These are phyloP conservation scores for Aurantiochytrium sp. DNA, from an alignment of 108 stramenopile genomes.

Conservation along the genomic window DNA sequence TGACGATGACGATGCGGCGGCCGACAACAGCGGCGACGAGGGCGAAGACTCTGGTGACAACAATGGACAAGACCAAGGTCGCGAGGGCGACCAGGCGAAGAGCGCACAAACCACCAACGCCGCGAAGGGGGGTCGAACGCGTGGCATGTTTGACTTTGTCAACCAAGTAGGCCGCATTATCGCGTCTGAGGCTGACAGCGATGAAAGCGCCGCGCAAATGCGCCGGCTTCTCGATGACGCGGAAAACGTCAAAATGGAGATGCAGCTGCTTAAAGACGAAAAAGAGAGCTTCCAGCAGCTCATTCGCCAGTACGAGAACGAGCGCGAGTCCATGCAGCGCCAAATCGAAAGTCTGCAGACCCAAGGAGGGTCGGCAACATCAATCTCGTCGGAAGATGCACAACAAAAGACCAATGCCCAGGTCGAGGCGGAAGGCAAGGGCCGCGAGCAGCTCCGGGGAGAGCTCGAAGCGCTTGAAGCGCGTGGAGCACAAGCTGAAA, in stretches of 20 bases:
- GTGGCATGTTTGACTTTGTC: not conserved
- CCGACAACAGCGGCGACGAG: not conserved
- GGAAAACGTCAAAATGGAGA: not conserved
- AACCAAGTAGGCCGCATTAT: not conserved
- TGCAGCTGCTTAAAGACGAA: not conserved
- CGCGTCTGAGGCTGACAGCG: not conserved
- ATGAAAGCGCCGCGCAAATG: not conserved
- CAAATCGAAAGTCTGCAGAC: not conserved
- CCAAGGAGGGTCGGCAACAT: not conserved
- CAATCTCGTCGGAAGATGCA: not conserved
- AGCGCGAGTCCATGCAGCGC: not conserved
- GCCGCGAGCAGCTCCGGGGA: not conserved
- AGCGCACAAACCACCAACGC: not conserved
- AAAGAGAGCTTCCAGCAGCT: not conserved
- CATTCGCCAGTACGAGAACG: not conserved
- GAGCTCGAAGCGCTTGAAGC: not conserved
- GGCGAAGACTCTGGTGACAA: not conserved
- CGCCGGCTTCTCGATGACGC: not conserved
- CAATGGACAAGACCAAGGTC: not conserved
- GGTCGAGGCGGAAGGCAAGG: not conserved
- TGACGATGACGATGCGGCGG: not conserved
- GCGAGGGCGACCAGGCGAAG: not conserved
- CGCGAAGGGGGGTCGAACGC: not conserved
- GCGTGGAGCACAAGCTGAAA: not conserved
- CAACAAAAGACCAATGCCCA: not conserved